Percentiles rank a stretch among this genome's conserved stretches.
These are phyloP conservation scores for Licmophora abbreviata DNA, from an alignment of 108 stramenopile genomes.

Conservation along the genomic window DNA sequence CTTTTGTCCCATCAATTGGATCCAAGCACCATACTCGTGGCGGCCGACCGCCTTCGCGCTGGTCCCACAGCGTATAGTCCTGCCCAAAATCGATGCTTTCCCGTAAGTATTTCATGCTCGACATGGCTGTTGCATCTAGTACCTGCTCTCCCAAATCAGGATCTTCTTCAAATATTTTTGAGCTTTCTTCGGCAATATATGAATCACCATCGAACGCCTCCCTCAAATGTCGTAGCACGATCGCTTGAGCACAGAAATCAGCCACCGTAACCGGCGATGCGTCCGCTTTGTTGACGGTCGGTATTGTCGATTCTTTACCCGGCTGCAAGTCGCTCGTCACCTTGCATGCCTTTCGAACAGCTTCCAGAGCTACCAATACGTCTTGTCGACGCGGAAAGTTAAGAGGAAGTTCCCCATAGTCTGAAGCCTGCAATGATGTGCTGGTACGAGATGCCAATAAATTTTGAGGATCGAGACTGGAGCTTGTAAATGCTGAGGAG, in stretches of 20 bases:
- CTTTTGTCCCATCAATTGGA: constrained; percentile 91
- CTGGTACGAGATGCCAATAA: too few species aligned
- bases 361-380: constrained; percentile 24
- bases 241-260: constrained; percentile 55
- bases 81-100: constrained; percentile 39
- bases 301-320: constrained; percentile 4
- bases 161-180: constrained; percentile 19
- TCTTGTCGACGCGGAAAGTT: constrained; percentile 10
- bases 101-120: constrained; percentile 15
- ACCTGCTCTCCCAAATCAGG: constrained; percentile 17
- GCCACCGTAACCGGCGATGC: constrained; percentile 56
- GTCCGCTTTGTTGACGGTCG: constrained; percentile 36
- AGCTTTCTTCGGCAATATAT: constrained; percentile 54
- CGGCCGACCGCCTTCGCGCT: not conserved
- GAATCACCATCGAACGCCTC: constrained; percentile 25
- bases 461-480: too few species aligned
- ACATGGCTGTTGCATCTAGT: not conserved
- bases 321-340: constrained; percentile 31
- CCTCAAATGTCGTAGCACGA: constrained; percentile 29
- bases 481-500: too few species aligned
- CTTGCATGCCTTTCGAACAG: constrained; percentile 28
- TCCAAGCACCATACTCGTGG: constrained; percentile 66
- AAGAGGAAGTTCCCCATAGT: not conserved
- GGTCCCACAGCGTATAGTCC: constrained; percentile 7
- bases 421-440: too few species aligned